Percentiles rank a stretch among this genome's conserved stretches.
These are phyloP conservation scores for Serpula lacrymans DNA, from an alignment of 768 basidiomycete species.

Conservation along the genomic window DNA sequence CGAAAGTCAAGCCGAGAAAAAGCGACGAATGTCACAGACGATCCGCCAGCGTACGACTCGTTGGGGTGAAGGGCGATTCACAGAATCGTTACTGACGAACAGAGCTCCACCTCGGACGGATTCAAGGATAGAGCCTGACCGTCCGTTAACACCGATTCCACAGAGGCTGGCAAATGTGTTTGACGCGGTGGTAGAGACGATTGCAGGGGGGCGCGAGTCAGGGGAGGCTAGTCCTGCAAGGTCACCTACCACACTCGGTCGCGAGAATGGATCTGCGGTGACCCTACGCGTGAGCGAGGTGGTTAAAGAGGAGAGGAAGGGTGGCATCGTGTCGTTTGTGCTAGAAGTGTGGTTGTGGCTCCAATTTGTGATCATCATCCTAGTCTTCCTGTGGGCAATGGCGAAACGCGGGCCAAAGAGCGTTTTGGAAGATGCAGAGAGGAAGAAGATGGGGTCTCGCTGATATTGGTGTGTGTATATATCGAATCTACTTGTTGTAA, in stretches of 20 bases:
- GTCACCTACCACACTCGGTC: constrained; percentile 1
- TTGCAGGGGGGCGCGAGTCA: constrained; percentile 20
- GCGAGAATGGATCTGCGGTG: not conserved
- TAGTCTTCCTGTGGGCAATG: constrained; percentile 80
- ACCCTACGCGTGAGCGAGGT: constrained; percentile 5
- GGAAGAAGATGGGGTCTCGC: constrained; percentile 19
- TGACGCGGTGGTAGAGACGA: constrained; percentile 43
- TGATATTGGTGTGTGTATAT: not conserved
- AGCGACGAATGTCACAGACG: constrained; percentile 42
- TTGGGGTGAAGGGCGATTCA: constrained; percentile 58
- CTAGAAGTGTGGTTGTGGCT: constrained; percentile 83
- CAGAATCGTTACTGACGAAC: constrained; percentile 29
- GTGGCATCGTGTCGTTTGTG: constrained; percentile 41
- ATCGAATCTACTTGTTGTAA: too few species aligned
- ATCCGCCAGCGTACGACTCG: constrained; percentile 55
- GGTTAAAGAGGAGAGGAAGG: constrained; percentile 14
- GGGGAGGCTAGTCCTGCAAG: constrained; percentile 8
- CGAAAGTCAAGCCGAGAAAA: constrained; percentile 20
- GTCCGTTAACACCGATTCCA: constrained; percentile 33
- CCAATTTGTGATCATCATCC: constrained; percentile 71
- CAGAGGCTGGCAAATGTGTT: constrained; percentile 41
- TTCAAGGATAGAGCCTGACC: constrained; percentile 14
- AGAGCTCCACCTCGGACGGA: constrained; percentile 6
- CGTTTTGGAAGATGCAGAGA: constrained; percentile 49
- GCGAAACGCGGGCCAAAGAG: constrained; percentile 72